Base-by-base conservation (phyloP, 768 basidiomycete species). In the Boletus eberwhitei region DNA sequence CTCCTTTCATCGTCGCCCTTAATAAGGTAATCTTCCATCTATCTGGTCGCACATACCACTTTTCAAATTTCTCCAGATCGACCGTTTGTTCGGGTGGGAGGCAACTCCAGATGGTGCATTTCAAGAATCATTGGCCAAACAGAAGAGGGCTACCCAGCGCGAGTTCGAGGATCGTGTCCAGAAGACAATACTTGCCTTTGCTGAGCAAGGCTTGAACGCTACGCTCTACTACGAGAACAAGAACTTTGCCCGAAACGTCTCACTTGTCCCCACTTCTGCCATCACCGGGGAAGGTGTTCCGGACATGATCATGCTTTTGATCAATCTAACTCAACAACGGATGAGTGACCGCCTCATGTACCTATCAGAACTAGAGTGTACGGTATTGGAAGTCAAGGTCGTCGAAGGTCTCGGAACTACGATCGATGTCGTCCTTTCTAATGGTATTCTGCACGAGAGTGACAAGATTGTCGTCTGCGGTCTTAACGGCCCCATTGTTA, bases 281-380 rank as follows among this genome's bases (percentile, higher is more conserved):
- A 86, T 97, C 72, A 98, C 96, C 4, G 97, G 96, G 52, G 97
- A 99, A 74, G 97, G 97, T 70, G 81, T 99, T 12, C 97, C 97
- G 29, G 97, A 98, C 76, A 96, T 99, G 96, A 93, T 99, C 75
- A 92, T 95, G 91, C 80, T 99, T 26, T 85, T 99, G 67, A 84
- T 98, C 74, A 95, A 97, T 71, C 81, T 98, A 50, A 98, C 96
- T 16, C 96, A 98, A 71, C 89, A 97, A 74, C 85, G 97, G 55
- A 97, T 98, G 96, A 93, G 89, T 71, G 91, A 95, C 70, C 83
- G 89, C 40, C 80, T 99, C 57, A 99, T 98, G 97, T 99, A 98
- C 74, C 81, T 98, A 55, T 91, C 93, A 31, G 94, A 97, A 67
- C 79, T 98, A 41, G 94, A 98, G 74, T 98, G 96, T 72, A 99